Conservation (phyloP, 345 rosid genomes). For the Dipteronia sinensis region DNA sequence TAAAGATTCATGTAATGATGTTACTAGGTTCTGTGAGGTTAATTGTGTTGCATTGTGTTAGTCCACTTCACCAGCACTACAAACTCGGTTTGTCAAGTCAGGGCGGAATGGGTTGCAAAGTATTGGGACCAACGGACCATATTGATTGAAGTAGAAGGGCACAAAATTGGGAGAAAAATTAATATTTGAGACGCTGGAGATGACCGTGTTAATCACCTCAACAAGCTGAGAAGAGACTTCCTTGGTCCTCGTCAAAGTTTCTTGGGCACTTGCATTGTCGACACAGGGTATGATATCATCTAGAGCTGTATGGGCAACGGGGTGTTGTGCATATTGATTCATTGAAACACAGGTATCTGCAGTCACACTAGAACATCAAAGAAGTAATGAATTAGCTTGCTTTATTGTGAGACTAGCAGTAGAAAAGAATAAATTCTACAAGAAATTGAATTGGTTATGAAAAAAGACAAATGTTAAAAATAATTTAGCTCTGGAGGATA, state of each 20-base stretch:
- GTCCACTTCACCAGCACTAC: slow-evolving; percentile 74
- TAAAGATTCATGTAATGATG: background rate
- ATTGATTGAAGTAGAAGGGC: slow-evolving; percentile 81
- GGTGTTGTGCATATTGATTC: slow-evolving; percentile 83
- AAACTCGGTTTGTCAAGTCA: slow-evolving; percentile 59
- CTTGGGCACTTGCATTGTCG: slow-evolving; percentile 77
- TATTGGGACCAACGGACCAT: slow-evolving; percentile 79
- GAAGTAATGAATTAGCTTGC: slow-evolving; percentile 2
- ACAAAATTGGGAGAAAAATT: slow-evolving; percentile 86
- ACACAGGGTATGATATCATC: slow-evolving; percentile 88
- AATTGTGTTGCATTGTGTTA: slow-evolving; percentile 70
- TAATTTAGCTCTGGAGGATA: too few species aligned
- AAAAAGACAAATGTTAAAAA: too few species aligned
- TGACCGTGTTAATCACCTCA: slow-evolving; percentile 78
- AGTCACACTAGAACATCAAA: slow-evolving; percentile 56
- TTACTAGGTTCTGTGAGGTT: slow-evolving; percentile 35
- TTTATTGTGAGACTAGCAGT: background rate
- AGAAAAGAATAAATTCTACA: too few species aligned
- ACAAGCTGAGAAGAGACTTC: slow-evolving; percentile 79
- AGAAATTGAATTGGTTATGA: too few species aligned
- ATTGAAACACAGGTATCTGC: slow-evolving; percentile 89
- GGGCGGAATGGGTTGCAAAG: slow-evolving; percentile 82
- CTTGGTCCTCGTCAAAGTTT: slow-evolving; percentile 61
- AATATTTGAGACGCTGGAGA: slow-evolving; percentile 89
- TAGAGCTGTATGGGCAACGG: slow-evolving; percentile 76